Evolutionary conservation across 2,329 filamentous ascomycete species (phyloP), one percentile per base, ranked within the genome.

Genomic region (Gremmenia infestans): DNA sequence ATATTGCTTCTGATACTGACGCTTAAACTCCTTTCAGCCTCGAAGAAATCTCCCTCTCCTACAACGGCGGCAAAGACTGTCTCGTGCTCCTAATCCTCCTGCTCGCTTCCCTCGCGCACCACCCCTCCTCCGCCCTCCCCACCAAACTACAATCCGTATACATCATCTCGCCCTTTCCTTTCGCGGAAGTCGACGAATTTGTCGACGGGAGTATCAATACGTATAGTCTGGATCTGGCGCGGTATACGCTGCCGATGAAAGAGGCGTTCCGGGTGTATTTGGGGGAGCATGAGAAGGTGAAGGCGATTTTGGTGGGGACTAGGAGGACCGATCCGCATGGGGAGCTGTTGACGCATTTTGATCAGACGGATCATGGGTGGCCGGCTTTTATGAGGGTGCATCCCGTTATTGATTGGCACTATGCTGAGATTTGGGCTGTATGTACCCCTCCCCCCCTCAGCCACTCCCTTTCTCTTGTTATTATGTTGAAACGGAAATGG

Each of bases 61-160:
- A 97, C 75, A 99, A 99, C 67, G 94, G 94, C 69, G 94, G 94
- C 59, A 99, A 99, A 73, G 94, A 97, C 78, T 97, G 93, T 68
- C 87, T 97, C 17, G 92, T 97, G 52, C 84, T 97, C 17, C 90
- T 96, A 68, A 85, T 97, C 63, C 86, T 87, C 59, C 79, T 76
- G 63, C 75, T 81, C 6, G 59, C 63, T 68, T 69, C 58, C n/a
- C 69, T 69, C 17, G 62, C 65, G 8, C 59, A 63, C 28, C 49
- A 68, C 40, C 55, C 55, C 53, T 53, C 49, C 55, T 65, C 45
- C 39, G 52, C 28, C 42, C 65, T 78, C 53, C 76, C 81, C 14
- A 48, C 65, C 2, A 50, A 50, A 58, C 72, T 97, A 50, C 88
- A 91, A 66, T 85, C 89, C 54, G 88, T 97, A 67, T 97, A 97